Conservation (phyloP, 352 stramenopile genomes). For the Pythium sukuiense region DNA sequence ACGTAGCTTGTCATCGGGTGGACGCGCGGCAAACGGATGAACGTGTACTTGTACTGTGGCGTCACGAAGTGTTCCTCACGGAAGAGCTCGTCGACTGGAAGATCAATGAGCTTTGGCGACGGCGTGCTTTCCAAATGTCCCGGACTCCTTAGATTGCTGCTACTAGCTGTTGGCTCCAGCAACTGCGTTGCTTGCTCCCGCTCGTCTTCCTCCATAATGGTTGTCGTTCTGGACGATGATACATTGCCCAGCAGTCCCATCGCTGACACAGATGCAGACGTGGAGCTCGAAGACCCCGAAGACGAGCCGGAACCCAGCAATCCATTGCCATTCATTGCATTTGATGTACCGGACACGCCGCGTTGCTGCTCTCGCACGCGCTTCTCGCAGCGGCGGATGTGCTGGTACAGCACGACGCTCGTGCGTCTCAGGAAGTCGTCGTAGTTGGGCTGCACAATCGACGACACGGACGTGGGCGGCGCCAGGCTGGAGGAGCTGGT, state of each 20-base stretch:
- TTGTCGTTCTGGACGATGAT: slow-evolving; percentile 16
- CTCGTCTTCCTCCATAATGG: not conserved
- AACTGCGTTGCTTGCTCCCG: not conserved
- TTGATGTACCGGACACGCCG: not conserved
- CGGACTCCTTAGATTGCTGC: slow-evolving; percentile 7
- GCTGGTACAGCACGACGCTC: slow-evolving; percentile 89
- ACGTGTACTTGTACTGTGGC: slow-evolving; percentile 89
- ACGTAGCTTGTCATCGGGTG: slow-evolving; percentile 77
- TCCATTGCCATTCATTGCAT: slow-evolving; percentile 12
- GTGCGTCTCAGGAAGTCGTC: slow-evolving; percentile 88
- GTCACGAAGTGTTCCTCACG: slow-evolving; percentile 88
- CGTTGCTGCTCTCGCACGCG: slow-evolving; percentile 66
- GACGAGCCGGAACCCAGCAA: not conserved
- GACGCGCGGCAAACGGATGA: slow-evolving; percentile 68
- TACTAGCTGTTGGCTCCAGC: slow-evolving; percentile 8
- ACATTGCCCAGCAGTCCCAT: slow-evolving; percentile 8
- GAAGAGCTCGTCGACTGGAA: slow-evolving; percentile 83
- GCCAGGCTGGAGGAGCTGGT: slow-evolving; percentile 62
- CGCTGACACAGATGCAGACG: slow-evolving; percentile 4
- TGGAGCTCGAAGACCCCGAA: not conserved
- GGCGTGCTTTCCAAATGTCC: slow-evolving; percentile 34
- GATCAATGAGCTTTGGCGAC: slow-evolving; percentile 62
- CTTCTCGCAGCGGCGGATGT: slow-evolving; percentile 87
- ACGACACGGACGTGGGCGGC: slow-evolving; percentile 67
- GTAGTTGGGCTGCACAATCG: slow-evolving; percentile 89